Percentiles rank a stretch among this genome's conserved stretches.
Evolutionary conservation across 2,329 filamentous ascomycete genomes (phyloP).

Genomic region (Trichophyton benhamiae): DNA sequence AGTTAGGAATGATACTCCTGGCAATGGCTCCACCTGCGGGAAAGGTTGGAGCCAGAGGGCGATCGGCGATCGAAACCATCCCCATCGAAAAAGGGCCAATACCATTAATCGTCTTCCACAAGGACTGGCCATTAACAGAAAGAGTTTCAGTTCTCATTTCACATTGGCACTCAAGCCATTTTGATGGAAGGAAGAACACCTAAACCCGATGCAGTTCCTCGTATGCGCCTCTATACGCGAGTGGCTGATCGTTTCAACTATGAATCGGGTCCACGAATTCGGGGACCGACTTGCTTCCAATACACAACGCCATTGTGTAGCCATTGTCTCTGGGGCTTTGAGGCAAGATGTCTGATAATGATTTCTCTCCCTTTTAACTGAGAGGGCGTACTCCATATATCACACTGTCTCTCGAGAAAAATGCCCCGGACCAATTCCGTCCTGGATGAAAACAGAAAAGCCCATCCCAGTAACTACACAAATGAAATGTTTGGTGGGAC

Average conservation of each 20-base stretch:
- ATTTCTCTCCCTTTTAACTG: background rate
- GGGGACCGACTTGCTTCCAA: background rate
- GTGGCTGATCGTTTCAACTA: too few species aligned
- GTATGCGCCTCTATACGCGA: too few species aligned
- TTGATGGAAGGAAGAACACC: background rate
- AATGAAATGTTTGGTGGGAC: background rate
- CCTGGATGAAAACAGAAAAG: background rate
- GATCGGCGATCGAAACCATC: background rate
- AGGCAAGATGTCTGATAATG: too few species aligned
- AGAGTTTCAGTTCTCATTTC: background rate
- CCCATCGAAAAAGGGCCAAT: background rate
- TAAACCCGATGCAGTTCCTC: too few species aligned
- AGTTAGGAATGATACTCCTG: background rate
- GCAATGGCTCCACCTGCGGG: background rate
- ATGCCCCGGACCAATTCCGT: background rate
- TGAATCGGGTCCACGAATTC: background rate
- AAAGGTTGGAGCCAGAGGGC: background rate
- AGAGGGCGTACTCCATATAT: too few species aligned
- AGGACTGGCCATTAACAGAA: background rate
- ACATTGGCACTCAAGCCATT: background rate
- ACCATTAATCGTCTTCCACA: background rate
- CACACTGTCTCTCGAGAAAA: background rate
- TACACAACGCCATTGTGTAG: background rate
- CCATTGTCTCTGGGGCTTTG: too few species aligned
- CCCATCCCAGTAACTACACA: background rate